Evolutionary conservation across 768 basidiomycete genomes (phyloP).

Genomic region (Steccherinum ochraceum): DNA sequence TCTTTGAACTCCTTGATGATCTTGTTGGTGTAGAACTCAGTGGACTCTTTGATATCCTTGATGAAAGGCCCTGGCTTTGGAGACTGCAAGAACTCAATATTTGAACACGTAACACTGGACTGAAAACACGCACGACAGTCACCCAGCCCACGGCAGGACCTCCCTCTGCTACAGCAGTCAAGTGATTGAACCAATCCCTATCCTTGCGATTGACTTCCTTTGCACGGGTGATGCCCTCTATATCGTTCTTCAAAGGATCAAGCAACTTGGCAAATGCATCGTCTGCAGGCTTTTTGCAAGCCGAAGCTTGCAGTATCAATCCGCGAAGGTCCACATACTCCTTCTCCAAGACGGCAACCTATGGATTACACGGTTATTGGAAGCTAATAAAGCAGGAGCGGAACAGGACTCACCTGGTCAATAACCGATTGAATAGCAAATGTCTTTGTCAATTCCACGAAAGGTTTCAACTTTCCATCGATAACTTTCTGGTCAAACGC

Average conservation of each 20-base stretch:
- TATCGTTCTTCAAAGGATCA: slow-evolving; percentile 59
- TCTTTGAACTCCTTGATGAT: slow-evolving; percentile 92
- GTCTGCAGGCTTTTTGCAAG: slow-evolving; percentile 77
- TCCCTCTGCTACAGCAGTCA: slow-evolving; percentile 79
- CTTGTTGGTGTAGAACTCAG: slow-evolving; percentile 83
- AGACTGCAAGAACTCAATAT: slow-evolving; percentile 31
- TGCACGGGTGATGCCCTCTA: slow-evolving; percentile 71
- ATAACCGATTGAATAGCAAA: slow-evolving; percentile 65
- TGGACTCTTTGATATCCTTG: slow-evolving; percentile 79
- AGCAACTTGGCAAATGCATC: slow-evolving; percentile 52
- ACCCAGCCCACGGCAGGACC: slow-evolving; percentile 86
- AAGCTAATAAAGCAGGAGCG: not conserved
- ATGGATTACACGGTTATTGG: not conserved
- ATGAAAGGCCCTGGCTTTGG: slow-evolving; percentile 78
- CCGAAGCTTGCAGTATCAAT: slow-evolving; percentile 58
- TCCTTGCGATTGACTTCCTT: slow-evolving; percentile 80
- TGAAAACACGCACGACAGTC: slow-evolving; percentile 52
- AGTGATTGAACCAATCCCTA: slow-evolving; percentile 76
- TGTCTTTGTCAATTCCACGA: slow-evolving; percentile 61
- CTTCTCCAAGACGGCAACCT: slow-evolving; percentile 67
- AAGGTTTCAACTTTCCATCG: slow-evolving; percentile 67
- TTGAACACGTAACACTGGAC: not conserved
- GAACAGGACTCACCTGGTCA: slow-evolving; percentile 59
- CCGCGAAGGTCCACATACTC: slow-evolving; percentile 64
- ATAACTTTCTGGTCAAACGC: slow-evolving; percentile 75